Percentiles rank a stretch among this genome's conserved stretches.
Evolutionary conservation across 228 moss, liverwort and hornwort genomes (phyloP).

Genomic region (Sphagnum fallax): DNA sequence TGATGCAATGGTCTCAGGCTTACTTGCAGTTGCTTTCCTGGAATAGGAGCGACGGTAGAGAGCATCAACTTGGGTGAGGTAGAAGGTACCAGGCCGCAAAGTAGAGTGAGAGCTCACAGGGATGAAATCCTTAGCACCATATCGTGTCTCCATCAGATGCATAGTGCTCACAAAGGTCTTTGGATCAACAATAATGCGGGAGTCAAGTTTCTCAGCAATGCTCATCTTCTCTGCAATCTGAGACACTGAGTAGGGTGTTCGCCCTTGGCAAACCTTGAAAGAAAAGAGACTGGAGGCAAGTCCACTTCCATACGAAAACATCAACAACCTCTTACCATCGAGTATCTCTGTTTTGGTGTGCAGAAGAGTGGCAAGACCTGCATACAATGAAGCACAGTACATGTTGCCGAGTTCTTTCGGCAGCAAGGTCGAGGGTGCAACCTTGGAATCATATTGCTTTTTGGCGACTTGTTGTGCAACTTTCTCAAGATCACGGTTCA

Average conservation of each 20-base stretch:
- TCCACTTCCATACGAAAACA: slow-evolving; percentile 94
- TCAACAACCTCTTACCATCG: slow-evolving; percentile 56
- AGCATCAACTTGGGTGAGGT: slow-evolving; percentile 75
- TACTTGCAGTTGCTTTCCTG: slow-evolving; percentile 30
- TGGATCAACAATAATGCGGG: slow-evolving; percentile 48
- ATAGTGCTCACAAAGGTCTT: slow-evolving; percentile 65
- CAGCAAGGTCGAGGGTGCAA: slow-evolving; percentile 64
- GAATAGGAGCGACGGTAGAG: slow-evolving; percentile 71
- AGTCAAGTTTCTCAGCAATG: slow-evolving; percentile 49
- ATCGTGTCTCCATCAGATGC: slow-evolving; percentile 86
- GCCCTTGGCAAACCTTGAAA: slow-evolving; percentile 38
- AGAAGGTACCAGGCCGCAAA: slow-evolving; percentile 73
- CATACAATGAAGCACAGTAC: slow-evolving; percentile 97
- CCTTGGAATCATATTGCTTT: slow-evolving; percentile 60
- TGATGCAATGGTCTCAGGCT: slow-evolving; percentile 18
- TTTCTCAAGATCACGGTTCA: slow-evolving; percentile 88
- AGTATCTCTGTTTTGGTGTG: slow-evolving; percentile 52
- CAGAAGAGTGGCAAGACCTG: slow-evolving; percentile 76
- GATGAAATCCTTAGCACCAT: slow-evolving; percentile 80
- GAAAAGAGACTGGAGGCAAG: slow-evolving; percentile 77
- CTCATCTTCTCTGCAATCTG: slow-evolving; percentile 55
- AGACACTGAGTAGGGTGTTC: slow-evolving; percentile 32
- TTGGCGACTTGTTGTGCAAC: slow-evolving; percentile 62
- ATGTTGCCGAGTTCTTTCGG: slow-evolving; percentile 92
- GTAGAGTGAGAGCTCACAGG: slow-evolving; percentile 62